A percentile compares a stretch with the other conserved stretches of the same genome.
Evolutionary conservation across 495 filamentous ascomycete genomes (phyloP).

Genomic region (Talaromyces borbonicus): DNA sequence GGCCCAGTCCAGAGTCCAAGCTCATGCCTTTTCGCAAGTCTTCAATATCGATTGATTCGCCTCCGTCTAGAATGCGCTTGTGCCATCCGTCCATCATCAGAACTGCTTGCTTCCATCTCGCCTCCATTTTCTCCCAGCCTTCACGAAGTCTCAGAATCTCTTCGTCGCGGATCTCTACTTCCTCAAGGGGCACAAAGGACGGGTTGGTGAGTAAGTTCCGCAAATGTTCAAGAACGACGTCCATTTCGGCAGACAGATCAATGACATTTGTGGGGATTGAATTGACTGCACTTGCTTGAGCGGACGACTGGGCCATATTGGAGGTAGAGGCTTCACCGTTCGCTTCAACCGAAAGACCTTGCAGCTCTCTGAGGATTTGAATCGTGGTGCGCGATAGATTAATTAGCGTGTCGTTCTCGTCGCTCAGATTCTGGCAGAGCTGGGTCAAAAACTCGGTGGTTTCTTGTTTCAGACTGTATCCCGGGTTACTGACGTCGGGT

Average conservation of each 20-base stretch:
- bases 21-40: slow-evolving; percentile 69
- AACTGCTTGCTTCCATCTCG: slow-evolving; percentile 79
- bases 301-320: slow-evolving; percentile 23
- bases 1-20: slow-evolving; percentile 32
- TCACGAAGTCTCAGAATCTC: slow-evolving; percentile 73
- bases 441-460: slow-evolving; percentile 89
- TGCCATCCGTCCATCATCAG: slow-evolving; percentile 91
- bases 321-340: slow-evolving; percentile 27
- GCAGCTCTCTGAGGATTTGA: slow-evolving; percentile 63
- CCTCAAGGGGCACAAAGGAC: slow-evolving; percentile 91
- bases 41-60: slow-evolving; percentile 71
- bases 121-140: slow-evolving; percentile 87
- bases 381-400: slow-evolving; percentile 61
- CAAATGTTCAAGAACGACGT: slow-evolving; percentile 66
- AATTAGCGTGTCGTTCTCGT: slow-evolving; percentile 85
- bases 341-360: slow-evolving; percentile 54
- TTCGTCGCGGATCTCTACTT: slow-evolving; percentile 81
- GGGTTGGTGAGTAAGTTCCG: slow-evolving; percentile 82
- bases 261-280: slow-evolving; percentile 53
- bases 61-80: slow-evolving; percentile 66
- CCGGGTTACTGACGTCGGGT: slow-evolving; percentile 43
- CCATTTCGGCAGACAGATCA: slow-evolving; percentile 61
- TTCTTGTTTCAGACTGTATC: slow-evolving; percentile 70
- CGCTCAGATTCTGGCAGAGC: slow-evolving; percentile 76
- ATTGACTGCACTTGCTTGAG: slow-evolving; percentile 22